phyloP scores from a whole-genome alignment of 257 asterid species.

The Rauvolfia tetraphylla region DNA sequence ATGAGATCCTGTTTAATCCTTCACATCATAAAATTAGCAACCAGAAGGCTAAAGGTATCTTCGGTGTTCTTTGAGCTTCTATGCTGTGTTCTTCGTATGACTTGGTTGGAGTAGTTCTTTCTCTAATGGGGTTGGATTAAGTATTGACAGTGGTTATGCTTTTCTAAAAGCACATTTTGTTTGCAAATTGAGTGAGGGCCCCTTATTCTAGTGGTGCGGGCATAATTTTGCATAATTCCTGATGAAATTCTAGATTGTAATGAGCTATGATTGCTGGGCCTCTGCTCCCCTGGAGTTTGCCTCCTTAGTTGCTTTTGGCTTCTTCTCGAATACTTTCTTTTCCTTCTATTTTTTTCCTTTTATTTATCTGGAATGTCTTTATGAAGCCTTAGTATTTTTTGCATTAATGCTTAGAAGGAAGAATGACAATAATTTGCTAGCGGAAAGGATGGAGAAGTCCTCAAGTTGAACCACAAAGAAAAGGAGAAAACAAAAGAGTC shows the following conservation, averaged over 20 bases:
- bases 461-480: not conserved
- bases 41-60: not conserved
- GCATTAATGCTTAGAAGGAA: not conserved
- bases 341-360: not conserved
- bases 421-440: not conserved
- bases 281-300: conserved; percentile 17
- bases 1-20: not conserved
- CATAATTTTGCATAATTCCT: conserved; percentile 46
- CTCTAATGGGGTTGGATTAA: conserved; percentile 21
- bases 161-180: conserved; percentile 35
- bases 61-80: not conserved
- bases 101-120: not conserved
- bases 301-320: conserved; percentile 5
- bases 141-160: conserved; percentile 31
- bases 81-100: not conserved
- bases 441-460: not conserved
- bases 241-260: conserved; percentile 30
- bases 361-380: not conserved
- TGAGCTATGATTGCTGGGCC: conserved; percentile 42
- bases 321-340: not conserved
- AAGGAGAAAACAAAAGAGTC: not conserved
- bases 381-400: not conserved
- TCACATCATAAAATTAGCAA: not conserved
- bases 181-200: conserved; percentile 29
- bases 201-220: conserved; percentile 35